phyloP scores from a whole-genome alignment of 2,329 filamentous ascomycete species.

The Penicillium paneum region DNA sequence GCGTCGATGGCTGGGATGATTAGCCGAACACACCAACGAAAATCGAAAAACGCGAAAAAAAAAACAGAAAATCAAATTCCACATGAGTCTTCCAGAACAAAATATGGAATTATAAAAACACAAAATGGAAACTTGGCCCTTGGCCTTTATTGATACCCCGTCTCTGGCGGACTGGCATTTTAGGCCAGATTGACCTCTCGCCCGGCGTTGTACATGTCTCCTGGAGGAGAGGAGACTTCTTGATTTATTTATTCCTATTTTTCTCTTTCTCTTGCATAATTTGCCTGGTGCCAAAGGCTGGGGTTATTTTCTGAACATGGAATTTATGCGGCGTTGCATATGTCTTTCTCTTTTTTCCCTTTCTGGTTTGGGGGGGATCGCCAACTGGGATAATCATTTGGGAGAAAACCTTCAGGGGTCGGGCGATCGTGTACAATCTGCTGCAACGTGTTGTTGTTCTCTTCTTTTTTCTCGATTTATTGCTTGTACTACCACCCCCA shows the following conservation, averaged over 20 bases:
- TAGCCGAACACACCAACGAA: constrained; percentile 14
- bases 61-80: constrained; percentile 2
- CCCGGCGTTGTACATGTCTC: constrained; percentile 27
- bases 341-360: constrained; percentile 8
- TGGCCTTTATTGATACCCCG: constrained; percentile 22
- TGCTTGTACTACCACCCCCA: constrained; percentile 21
- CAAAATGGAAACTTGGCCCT: background rate
- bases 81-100: background rate
- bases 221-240: constrained; percentile 15
- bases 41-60: background rate
- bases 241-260: constrained; percentile 12
- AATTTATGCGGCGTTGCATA: constrained; percentile 23
- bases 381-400: constrained; percentile 20
- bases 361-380: constrained; percentile 8
- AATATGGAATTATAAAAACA: constrained; percentile 5
- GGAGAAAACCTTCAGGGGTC: constrained; percentile 5
- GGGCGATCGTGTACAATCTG: constrained; percentile 25
- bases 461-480: constrained; percentile 1
- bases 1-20: constrained; percentile 36
- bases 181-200: constrained; percentile 10
- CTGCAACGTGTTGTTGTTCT: constrained; percentile 22
- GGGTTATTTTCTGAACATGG: constrained; percentile 27
- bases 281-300: constrained; percentile 23
- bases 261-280: constrained; percentile 25
- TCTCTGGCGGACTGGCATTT: constrained; percentile 20